Evolutionary conservation across 176 grass and related monocot genomes (phyloP), one percentile per base, ranked within the genome.

Genomic region (Zizania latifolia): DNA sequence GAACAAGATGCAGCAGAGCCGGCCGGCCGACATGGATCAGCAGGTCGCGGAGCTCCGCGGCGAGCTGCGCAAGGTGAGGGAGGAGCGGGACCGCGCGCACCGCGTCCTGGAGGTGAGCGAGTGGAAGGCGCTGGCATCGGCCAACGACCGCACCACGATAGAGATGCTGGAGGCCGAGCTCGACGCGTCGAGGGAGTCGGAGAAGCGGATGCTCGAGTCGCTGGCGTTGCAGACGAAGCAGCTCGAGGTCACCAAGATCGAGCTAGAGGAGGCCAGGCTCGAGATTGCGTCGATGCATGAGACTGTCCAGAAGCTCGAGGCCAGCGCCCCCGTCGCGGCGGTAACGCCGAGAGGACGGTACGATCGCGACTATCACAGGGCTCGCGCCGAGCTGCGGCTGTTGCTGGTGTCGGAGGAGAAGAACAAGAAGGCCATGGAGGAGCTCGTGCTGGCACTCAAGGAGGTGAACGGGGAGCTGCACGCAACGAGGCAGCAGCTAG

Each of bases 221-320:
- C 79, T 98, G 1, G 76, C 78, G 3, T 31, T 56, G 66, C 91
- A 98, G 84, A 98, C 91, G 17, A 94, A 92, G 83, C 90, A 98
- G 81, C 79, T 98, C 4, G 94, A 98, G 77, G 76, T 89, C 58
- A 98, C 94, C 60, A 94, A 94, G 86, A 98, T 98, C 4, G 71
- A 63, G 10, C 86, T 92, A 0, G 91, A 98, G 71, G 94, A 98
- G 24, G 74, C 91, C 22, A 78, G 84, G 68, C 62, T 94, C 34
- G 91, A 92, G 61, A 51, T 88, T 3, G 33, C 53, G 12, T 69
- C 84, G 14, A 72, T 86, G 29, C 23, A 68, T 26, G 86, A 87
- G 4, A 21, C 34, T 2, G 45, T 70, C 14, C 63, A 64, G 51
- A 13, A 43, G 2, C 57, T 85, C 0, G 88, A 97, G 72, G 21